Conservation (phyloP, 2,329 filamentous ascomycete genomes). For the Triangularia verruculosa region DNA sequence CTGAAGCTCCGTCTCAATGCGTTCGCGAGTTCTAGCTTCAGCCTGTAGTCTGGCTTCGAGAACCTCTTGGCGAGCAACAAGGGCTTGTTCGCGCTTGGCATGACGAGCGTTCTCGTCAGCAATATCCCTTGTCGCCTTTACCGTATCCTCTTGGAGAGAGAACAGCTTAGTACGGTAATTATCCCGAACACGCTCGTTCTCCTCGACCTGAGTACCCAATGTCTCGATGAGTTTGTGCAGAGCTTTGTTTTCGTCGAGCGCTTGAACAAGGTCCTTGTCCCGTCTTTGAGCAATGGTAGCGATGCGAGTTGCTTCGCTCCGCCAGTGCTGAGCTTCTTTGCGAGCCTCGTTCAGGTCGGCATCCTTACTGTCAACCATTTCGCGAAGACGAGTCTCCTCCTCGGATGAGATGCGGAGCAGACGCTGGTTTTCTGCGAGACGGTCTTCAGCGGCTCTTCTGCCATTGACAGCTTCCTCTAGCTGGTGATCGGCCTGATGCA, state of each 20-base stretch:
- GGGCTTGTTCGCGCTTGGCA: constrained; percentile 74
- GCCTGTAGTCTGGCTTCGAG: constrained; percentile 74
- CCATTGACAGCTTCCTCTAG: constrained; percentile 61
- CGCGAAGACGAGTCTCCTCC: constrained; percentile 66
- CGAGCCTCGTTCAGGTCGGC: constrained; percentile 53
- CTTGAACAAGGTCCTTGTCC: constrained; percentile 47
- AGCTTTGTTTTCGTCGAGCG: constrained; percentile 63
- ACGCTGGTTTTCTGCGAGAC: constrained; percentile 68
- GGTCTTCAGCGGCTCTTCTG: constrained; percentile 68
- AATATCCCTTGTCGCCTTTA: constrained; percentile 71
- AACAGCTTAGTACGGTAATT: constrained; percentile 81
- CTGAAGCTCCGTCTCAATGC: constrained; percentile 64
- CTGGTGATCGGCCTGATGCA: constrained; percentile 60
- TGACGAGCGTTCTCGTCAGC: constrained; percentile 78
- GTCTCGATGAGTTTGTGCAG: constrained; percentile 71
- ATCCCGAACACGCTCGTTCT: constrained; percentile 81
- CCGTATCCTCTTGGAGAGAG: constrained; percentile 84
- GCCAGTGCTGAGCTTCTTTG: constrained; percentile 60
- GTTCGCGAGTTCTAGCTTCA: constrained; percentile 67
- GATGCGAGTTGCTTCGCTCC: constrained; percentile 58
- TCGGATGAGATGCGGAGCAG: constrained; percentile 67
- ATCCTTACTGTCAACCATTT: constrained; percentile 67
- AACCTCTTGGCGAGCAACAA: constrained; percentile 75
- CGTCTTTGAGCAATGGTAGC: constrained; percentile 50
- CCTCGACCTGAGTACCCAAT: constrained; percentile 74